phyloP scores from a whole-genome alignment of 2,329 filamentous ascomycete species.

The Microdochium bolleyi region DNA sequence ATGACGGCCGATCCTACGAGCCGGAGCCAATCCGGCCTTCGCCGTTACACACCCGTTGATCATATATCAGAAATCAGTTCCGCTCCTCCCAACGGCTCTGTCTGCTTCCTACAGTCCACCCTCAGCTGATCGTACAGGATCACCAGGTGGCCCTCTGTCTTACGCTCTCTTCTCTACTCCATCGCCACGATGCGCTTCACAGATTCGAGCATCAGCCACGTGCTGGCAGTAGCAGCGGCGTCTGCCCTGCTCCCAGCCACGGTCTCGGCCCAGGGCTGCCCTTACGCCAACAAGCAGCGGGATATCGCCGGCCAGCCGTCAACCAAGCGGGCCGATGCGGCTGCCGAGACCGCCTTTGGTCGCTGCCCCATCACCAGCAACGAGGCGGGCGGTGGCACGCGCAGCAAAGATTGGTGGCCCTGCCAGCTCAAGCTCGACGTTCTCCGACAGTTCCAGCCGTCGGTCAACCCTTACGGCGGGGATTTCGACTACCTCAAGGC shows the following conservation, averaged over 20 bases:
- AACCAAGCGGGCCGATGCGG: neutral
- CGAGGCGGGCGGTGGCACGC: slow-evolving; percentile 54
- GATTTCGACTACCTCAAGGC: slow-evolving; percentile 67
- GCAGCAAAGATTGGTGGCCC: slow-evolving; percentile 70
- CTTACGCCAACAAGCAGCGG: neutral
- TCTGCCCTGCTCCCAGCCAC: neutral
- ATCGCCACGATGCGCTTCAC: neutral
- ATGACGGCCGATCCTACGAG: neutral
- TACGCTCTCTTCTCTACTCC: neutral
- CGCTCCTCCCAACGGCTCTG: neutral
- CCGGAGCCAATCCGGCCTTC: neutral
- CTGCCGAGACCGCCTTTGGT: slow-evolving; percentile 4
- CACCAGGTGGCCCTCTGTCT: neutral
- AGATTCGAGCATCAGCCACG: neutral
- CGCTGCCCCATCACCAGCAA: slow-evolving; percentile 23
- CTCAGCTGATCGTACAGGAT: neutral
- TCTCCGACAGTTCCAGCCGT: slow-evolving; percentile 60
- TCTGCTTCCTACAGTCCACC: neutral
- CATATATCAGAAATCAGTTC: neutral
- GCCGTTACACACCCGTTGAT: neutral
- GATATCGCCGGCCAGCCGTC: neutral
- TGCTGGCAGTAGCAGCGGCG: neutral
- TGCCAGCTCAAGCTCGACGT: slow-evolving; percentile 60
- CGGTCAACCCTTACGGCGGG: slow-evolving; percentile 54
- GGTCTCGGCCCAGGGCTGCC: neutral